A percentile compares a stretch with the other conserved stretches of the same genome.
Evolutionary conservation across 306 rosid genomes (phyloP).

Genomic region (Vachellia collinsii): DNA sequence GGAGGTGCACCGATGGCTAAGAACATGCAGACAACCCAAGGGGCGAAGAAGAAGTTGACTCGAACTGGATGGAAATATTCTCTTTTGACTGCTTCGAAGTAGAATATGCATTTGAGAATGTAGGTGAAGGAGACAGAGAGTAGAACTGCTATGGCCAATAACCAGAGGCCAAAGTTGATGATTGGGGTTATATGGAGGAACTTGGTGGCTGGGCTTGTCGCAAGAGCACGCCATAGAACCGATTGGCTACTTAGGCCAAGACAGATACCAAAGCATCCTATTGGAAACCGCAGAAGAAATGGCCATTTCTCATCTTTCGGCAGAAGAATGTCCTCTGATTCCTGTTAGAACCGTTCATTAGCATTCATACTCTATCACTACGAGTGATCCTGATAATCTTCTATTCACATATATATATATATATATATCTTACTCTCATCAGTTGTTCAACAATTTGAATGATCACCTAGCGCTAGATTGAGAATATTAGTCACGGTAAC

Average conservation of each 20-base stretch:
- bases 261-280: constrained; percentile 85
- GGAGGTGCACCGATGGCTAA: constrained; percentile 66
- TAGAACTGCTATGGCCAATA: constrained; percentile 51
- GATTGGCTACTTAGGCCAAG: constrained; percentile 89
- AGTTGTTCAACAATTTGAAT: neutral
- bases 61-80: constrained; percentile 82
- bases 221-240: constrained; percentile 76
- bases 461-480: neutral
- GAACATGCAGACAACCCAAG: constrained; percentile 90
- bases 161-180: constrained; percentile 69
- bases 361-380: neutral
- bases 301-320: constrained; percentile 90
- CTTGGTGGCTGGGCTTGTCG: constrained; percentile 70
- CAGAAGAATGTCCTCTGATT: constrained; percentile 80
- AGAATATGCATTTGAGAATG: constrained; percentile 75
- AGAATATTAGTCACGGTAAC: neutral
- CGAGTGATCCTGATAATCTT: neutral
- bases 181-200: constrained; percentile 64
- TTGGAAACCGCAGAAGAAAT: constrained; percentile 82
- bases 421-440: neutral
- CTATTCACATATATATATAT: neutral
- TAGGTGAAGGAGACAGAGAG: constrained; percentile 59
- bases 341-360: constrained; percentile 50
- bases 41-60: constrained; percentile 89
- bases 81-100: constrained; percentile 86